Conservation (phyloP, 306 rosid species). For the Senna siamea region DNA sequence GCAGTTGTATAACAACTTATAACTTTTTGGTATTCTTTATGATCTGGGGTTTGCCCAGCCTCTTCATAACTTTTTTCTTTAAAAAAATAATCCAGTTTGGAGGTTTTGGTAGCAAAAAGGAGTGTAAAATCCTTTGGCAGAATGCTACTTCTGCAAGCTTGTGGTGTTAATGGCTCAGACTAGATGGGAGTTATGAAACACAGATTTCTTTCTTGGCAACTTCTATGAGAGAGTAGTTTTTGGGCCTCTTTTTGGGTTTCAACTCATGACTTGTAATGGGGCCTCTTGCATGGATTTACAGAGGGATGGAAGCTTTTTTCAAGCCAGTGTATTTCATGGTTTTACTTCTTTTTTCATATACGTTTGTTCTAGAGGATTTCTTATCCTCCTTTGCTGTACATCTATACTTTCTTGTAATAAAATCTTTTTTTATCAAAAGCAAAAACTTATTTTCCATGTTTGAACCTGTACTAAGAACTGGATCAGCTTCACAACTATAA, state of each 20-base stretch:
- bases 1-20: background rate
- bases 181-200: background rate
- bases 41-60: background rate
- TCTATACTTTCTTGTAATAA: background rate
- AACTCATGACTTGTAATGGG: background rate
- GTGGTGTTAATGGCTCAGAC: background rate
- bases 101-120: background rate
- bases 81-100: background rate
- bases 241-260: background rate
- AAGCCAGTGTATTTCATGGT: background rate
- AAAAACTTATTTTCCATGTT: slow-evolving; percentile 5
- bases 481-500: background rate
- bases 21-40: background rate
- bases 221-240: background rate
- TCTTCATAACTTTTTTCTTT: background rate
- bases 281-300: background rate
- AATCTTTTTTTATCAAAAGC: background rate
- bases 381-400: background rate
- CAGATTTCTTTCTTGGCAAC: background rate
- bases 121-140: background rate
- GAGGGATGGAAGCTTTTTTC: background rate
- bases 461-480: slow-evolving; percentile 10
- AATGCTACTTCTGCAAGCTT: background rate
- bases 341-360: background rate
- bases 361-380: background rate